These are phyloP conservation scores for Musa itinerans DNA, from an alignment of 176 grass and related monocot genomes.

Conservation along the genomic window DNA sequence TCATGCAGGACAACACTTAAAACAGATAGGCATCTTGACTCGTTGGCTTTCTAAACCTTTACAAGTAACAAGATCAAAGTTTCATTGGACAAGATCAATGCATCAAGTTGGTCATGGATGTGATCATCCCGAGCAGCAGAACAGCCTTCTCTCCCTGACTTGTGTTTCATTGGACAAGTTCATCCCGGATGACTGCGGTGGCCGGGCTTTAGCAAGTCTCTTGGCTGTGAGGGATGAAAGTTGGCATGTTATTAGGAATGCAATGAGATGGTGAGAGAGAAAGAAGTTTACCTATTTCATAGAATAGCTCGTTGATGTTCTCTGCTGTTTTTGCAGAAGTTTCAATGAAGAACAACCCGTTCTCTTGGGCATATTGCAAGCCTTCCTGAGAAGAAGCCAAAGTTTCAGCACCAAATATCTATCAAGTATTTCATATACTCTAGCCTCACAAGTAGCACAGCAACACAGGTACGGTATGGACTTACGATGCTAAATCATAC, in stretches of 20 bases:
- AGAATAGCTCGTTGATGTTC: slow-evolving; percentile 70
- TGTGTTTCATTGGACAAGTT: slow-evolving; percentile 22
- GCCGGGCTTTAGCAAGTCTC: slow-evolving; percentile 40
- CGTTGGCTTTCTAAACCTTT: too few species aligned
- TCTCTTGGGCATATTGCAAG: slow-evolving; percentile 55
- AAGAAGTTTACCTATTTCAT: slow-evolving; percentile 46
- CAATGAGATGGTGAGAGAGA: background rate
- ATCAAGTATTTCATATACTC: too few species aligned
- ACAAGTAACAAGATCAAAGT: too few species aligned
- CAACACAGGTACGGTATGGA: too few species aligned
- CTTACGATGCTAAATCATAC: too few species aligned
- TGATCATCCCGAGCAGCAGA: slow-evolving; percentile 56
- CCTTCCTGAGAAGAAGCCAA: slow-evolving; percentile 27
- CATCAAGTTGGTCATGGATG: background rate
- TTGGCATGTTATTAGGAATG: slow-evolving; percentile 2
- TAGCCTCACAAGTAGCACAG: too few species aligned
- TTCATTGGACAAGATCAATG: too few species aligned
- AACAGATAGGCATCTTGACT: too few species aligned
- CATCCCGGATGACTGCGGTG: slow-evolving; percentile 28
- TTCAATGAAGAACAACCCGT: slow-evolving; percentile 64
- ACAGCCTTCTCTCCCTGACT: slow-evolving; percentile 2
- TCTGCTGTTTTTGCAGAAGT: slow-evolving; percentile 60
- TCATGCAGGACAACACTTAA: too few species aligned
- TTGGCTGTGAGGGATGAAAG: slow-evolving; percentile 29
- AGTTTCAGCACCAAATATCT: background rate